Evolutionary conservation across 805 yeast genomes (phyloP), one percentile per base, ranked within the genome.

Genomic region (Cyberlindnera mrakii): DNA sequence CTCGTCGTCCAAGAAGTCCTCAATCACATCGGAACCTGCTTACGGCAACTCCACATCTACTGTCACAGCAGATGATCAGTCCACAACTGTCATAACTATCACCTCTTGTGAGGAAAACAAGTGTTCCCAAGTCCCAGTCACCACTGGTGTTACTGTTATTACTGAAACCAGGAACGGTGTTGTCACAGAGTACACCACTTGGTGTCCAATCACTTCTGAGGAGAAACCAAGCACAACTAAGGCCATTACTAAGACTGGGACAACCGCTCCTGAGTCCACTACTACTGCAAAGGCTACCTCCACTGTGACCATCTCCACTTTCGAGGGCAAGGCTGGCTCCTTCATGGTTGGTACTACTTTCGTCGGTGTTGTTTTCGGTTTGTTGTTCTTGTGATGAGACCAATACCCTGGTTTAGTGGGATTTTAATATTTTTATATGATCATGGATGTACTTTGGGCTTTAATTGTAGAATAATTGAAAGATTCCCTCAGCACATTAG

Each of bases 91-190:
- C 14, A 20, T 43, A 27, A 37, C 43, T 27, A 30, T 33, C 29
- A 36, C 41, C n/a, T 44, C 43, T n/a, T 42, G 45, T 30, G 20
- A 27, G 11, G 39, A 42, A 10, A 31, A 43, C 31, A 27, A 17
- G 16, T 43, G 46, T 17, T 23, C 33, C 8, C 30, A 29, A 13
- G 17, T 31, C 20, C 18, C 43, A 11, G 42, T 38, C 15, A 42
- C 45, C 20, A 42, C 45, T 16, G 45, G 45, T 19, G 25, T 42
- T 9, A 37, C 45, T 14, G 35, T 35, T 34, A 39, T 42, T 30
- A 42, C 45, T 14, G 18, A 29, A 5, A 42, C 45, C 15, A 16
- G 7, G 7, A 11, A 18, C 15, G 45, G 45, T n/a, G 30, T 34
- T 23, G 33, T 30, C 17, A 42, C 42, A 16, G 27, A 17, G 16